phyloP scores from a whole-genome alignment of 257 asterid genomes.

The Fraxinus anomala region DNA sequence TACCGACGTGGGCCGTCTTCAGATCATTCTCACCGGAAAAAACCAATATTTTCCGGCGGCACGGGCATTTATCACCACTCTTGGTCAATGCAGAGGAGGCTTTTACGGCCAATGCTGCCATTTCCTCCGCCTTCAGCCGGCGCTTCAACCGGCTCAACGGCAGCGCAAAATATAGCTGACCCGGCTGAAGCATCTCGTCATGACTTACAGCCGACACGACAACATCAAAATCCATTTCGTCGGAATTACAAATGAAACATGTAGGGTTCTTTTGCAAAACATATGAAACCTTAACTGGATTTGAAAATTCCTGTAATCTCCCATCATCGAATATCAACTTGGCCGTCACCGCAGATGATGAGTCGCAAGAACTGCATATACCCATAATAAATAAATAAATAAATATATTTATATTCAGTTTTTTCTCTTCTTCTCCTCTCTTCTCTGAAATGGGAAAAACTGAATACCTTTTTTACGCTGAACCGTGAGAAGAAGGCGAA shows the following conservation, averaged over 20 bases:
- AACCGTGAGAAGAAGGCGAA: neutral
- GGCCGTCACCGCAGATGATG: slow-evolving; percentile 72
- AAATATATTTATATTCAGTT: neutral
- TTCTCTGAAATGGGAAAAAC: no score
- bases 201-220: slow-evolving; percentile 68
- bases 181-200: slow-evolving; percentile 82
- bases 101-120: slow-evolving; percentile 99
- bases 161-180: slow-evolving; percentile 88
- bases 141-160: slow-evolving; percentile 63
- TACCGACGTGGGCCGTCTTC: slow-evolving; percentile 30
- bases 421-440: neutral
- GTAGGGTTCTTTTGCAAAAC: slow-evolving; percentile 72
- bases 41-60: slow-evolving; percentile 44
- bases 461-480: neutral
- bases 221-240: slow-evolving; percentile 87
- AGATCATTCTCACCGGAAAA: slow-evolving; percentile 37
- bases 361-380: slow-evolving; percentile 77
- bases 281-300: slow-evolving; percentile 77
- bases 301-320: slow-evolving; percentile 72
- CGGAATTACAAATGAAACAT: slow-evolving; percentile 81
- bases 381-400: slow-evolving; percentile 44
- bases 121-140: slow-evolving; percentile 79
- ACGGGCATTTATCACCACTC: slow-evolving; percentile 63
- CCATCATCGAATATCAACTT: slow-evolving; percentile 76
- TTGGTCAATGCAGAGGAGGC: slow-evolving; percentile 86